These are phyloP conservation scores for Nakaseomyces kungkrabaensis DNA, from an alignment of 1,139 yeast genomes.

Conservation along the genomic window DNA sequence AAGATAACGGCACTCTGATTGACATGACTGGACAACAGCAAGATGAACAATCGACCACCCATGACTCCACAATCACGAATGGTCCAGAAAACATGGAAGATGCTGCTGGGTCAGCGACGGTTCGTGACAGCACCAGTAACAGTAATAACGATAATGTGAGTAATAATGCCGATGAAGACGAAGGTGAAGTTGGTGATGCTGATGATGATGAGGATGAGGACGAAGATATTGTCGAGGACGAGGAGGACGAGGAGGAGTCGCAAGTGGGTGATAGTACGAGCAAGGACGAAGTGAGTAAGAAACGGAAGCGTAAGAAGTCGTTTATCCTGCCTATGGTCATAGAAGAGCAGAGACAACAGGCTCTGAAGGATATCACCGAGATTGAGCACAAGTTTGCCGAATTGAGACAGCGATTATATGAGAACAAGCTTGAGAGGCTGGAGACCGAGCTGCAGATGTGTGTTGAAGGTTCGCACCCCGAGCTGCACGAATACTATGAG, in stretches of 20 bases:
- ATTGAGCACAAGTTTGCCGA: slow-evolving; percentile 82
- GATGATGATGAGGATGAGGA: slow-evolving; percentile 8
- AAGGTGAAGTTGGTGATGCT: slow-evolving; percentile 12
- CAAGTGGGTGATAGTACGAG: slow-evolving; percentile 6
- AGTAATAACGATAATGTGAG: background rate
- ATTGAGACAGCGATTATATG: slow-evolving; percentile 67
- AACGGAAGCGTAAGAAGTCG: slow-evolving; percentile 10
- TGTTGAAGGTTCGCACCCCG: slow-evolving; percentile 86
- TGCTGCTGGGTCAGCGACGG: background rate
- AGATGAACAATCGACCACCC: background rate
- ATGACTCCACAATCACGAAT: background rate
- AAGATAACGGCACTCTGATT: background rate
- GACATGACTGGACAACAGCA: background rate
- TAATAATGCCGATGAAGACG: slow-evolving; percentile 8
- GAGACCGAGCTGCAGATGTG: slow-evolving; percentile 83
- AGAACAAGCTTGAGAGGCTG: slow-evolving; percentile 61
- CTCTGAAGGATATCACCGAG: slow-evolving; percentile 50
- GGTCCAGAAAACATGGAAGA: background rate
- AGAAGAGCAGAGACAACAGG: slow-evolving; percentile 36
- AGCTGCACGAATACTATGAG: slow-evolving; percentile 51
- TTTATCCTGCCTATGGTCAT: slow-evolving; percentile 27
- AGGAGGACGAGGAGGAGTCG: slow-evolving; percentile 13
- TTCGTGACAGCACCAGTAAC: background rate
- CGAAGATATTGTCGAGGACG: slow-evolving; percentile 9
- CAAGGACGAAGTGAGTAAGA: slow-evolving; percentile 8